phyloP scores from a whole-genome alignment of 257 asterid genomes.

The Gentiana straminea region DNA sequence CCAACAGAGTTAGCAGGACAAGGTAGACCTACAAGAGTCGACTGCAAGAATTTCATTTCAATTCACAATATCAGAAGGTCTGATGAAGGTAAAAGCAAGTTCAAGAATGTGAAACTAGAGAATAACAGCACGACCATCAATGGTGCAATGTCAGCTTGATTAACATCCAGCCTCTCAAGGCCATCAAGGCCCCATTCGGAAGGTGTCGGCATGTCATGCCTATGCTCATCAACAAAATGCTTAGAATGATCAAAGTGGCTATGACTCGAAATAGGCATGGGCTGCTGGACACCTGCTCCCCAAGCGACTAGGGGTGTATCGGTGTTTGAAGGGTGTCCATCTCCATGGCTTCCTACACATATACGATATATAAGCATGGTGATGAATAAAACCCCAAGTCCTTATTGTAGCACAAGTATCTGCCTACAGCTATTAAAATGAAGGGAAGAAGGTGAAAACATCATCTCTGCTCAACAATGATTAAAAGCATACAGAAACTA shows the following conservation, averaged over 20 bases:
- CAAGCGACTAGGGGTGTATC: slow-evolving; percentile 98
- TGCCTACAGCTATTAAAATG: too few species aligned
- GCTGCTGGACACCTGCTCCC: slow-evolving; percentile 83
- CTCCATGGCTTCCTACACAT: slow-evolving; percentile 87
- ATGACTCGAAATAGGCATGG: slow-evolving; percentile 32
- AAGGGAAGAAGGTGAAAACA: too few species aligned
- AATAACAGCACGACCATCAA: slow-evolving; percentile 60
- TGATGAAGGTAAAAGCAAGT: slow-evolving; percentile 5
- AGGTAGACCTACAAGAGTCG: slow-evolving; percentile 91
- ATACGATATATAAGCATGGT: too few species aligned
- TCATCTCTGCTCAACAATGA: too few species aligned
- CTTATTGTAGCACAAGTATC: too few species aligned
- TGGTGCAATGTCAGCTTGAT: slow-evolving; percentile 98
- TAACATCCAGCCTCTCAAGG: slow-evolving; percentile 83
- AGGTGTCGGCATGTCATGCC: slow-evolving; percentile 83
- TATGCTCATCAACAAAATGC: slow-evolving; percentile 80
- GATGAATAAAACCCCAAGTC: too few species aligned
- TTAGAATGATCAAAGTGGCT: slow-evolving; percentile 33
- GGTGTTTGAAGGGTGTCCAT: slow-evolving; percentile 93
- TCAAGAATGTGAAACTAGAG: slow-evolving; percentile 7
- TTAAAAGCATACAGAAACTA: too few species aligned
- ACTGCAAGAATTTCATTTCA: slow-evolving; percentile 36
- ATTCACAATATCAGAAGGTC: slow-evolving; percentile 14
- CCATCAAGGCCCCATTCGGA: slow-evolving; percentile 85
- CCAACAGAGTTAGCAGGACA: slow-evolving; percentile 94